Conservation (phyloP, 2,329 filamentous ascomycete genomes). For the Phaeosphaeria sp. region DNA sequence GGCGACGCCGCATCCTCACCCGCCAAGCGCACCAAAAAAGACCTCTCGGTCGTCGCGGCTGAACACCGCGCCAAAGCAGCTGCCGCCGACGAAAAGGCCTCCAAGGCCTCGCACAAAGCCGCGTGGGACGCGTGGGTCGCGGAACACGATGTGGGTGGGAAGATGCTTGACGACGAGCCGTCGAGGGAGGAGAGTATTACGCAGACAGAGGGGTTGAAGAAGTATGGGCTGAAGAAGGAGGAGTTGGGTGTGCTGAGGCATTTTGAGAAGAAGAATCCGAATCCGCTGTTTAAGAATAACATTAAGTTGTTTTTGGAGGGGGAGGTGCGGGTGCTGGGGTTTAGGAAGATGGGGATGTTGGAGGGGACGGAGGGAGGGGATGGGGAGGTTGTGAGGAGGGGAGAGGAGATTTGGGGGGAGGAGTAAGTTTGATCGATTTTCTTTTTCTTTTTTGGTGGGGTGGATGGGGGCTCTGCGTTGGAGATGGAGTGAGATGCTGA, state of each 20-base stretch:
- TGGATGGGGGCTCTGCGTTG: not conserved
- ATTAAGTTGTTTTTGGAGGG: slow-evolving; percentile 17
- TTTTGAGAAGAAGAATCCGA: slow-evolving; percentile 16
- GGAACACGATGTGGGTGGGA: not conserved
- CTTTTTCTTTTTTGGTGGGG: too few relatives aligned
- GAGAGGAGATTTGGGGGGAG: slow-evolving; percentile 13
- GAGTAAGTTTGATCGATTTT: slow-evolving; percentile 7
- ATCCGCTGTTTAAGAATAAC: slow-evolving; percentile 9
- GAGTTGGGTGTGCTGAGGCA: slow-evolving; percentile 9
- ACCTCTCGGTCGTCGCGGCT: not conserved
- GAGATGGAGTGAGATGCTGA: not conserved
- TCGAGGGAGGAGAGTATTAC: slow-evolving; percentile 12
- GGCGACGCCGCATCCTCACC: not conserved
- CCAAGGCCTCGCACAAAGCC: slow-evolving; percentile 7
- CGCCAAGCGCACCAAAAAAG: slow-evolving; percentile 16
- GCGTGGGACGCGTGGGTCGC: slow-evolving; percentile 11
- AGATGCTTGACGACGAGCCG: slow-evolving; percentile 10
- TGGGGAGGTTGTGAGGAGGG: slow-evolving; percentile 1
- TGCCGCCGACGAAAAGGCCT: slow-evolving; percentile 5
- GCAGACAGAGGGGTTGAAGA: slow-evolving; percentile 17
- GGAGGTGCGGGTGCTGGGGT: slow-evolving; percentile 11
- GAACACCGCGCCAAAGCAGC: slow-evolving; percentile 1
- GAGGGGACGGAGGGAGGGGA: slow-evolving; percentile 2
- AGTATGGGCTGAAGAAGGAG: slow-evolving; percentile 20
- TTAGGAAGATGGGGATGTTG: slow-evolving; percentile 13